Evolutionary conservation across 768 basidiomycete genomes (phyloP), one percentile per base, ranked within the genome.

Genomic region (Trametes villosa): DNA sequence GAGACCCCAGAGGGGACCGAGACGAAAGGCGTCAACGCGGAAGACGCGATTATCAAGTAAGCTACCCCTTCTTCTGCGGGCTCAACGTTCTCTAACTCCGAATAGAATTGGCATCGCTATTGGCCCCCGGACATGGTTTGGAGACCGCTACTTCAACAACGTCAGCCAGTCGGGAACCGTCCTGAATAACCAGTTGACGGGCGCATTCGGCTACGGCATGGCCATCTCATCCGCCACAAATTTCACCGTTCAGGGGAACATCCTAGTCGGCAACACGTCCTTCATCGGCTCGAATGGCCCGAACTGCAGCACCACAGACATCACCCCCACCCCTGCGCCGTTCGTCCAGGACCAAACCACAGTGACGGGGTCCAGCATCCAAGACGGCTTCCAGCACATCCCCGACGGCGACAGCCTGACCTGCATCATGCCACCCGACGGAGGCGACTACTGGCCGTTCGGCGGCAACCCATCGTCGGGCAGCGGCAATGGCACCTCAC

Each of bases 51-150:
- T 56, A 84, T 92, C 74, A 92, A 92, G 89, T 90, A 62, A 47
- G 85, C 20, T 26, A 9, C 71, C 13, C 15, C 41, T 13, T 18
- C 29, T 22, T 34, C 33, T 54, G 45, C 24, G 40, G 22, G 53
- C 45, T 44, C 40, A 50, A 36, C 6, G 9, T 58, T 17, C 12
- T 33, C 20, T 44, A 31, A 59, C 47, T 22, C 38, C 20, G 27
- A 11, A 18, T 49, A 91, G 90, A 71, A 86, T 92, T 67, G 91
- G 87, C n/a, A 86, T 92, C 48, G 91, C 89, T 29, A 81, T 92
- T 17, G 91, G 91, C 9, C 88, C 91, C 9, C 83, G 83, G 12
- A 85, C 84, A 17, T 92, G 91, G 91, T 91, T 91, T 59, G 87
- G 85, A 3, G 74, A 81, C 63, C 68, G 72, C 52, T 88, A 78